Percentiles rank a stretch among this genome's conserved stretches.
Evolutionary conservation across 2,329 filamentous ascomycete genomes (phyloP).

Genomic region (Blumeriella jaapii): DNA sequence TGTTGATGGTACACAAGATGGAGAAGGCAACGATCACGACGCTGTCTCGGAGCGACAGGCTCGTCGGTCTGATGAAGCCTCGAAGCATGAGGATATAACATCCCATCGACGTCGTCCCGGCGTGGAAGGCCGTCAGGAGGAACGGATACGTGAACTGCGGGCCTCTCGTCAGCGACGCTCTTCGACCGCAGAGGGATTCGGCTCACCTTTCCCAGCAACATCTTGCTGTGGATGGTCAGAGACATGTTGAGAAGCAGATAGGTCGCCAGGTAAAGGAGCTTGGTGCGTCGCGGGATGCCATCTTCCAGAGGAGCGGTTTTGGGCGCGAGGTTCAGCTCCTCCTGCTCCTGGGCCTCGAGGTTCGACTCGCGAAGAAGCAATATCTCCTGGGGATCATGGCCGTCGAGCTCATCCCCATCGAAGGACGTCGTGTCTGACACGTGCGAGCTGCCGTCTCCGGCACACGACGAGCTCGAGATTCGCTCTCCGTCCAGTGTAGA

Average conservation of each 20-base stretch:
- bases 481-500: too few species aligned
- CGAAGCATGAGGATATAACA: constrained; percentile 40
- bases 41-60: constrained; percentile 41
- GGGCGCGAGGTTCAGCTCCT: not conserved
- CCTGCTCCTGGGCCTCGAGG: constrained; percentile 1
- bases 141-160: constrained; percentile 51
- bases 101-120: constrained; percentile 44
- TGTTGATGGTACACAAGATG: constrained; percentile 50
- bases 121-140: constrained; percentile 47
- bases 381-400: not conserved
- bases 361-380: not conserved
- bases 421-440: not conserved
- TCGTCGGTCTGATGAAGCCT: constrained; percentile 41
- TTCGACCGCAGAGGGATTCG: not conserved
- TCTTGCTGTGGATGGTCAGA: constrained; percentile 3
- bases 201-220: constrained; percentile 2
- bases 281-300: not conserved
- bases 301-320: constrained; percentile 2
- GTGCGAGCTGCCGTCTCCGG: not conserved
- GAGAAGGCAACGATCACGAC: constrained; percentile 47
- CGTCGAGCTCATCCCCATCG: not conserved
- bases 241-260: constrained; percentile 1
- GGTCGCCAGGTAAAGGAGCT: constrained; percentile 1
- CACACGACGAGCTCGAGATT: not conserved
- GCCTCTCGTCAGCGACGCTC: not conserved